Base-by-base conservation (phyloP, 1,139 yeast species). In the Zygoascus meyerae region DNA sequence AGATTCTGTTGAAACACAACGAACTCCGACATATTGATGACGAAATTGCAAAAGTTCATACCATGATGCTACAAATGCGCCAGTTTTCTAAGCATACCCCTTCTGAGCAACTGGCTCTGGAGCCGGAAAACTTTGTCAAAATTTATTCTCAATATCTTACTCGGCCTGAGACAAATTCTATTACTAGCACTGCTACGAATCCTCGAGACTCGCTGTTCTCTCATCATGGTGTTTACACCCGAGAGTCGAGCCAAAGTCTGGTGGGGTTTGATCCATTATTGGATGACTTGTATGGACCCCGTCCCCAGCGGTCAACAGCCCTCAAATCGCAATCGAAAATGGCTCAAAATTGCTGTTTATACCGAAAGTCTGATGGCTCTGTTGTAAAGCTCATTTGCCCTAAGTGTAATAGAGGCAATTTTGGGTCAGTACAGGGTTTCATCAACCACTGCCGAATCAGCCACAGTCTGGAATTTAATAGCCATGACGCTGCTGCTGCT, bases 381-480 rank as follows among this genome's bases (percentile, higher is more conserved):
- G 67, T 83, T 26, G 89, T 84, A 6, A 71, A 80, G 46, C 70
- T 85, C 21, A 79, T 79, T 6, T 85, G 95, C 61, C 79, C 82
- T 0, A 77, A 73, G 47, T 85, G 95, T 63, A 74, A 71, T 12
- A 67, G 92, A 47, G 74, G 79, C 44, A 84, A 83, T 52, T 85
- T 85, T 60, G 79, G 86, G 6, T 78, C 86, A 11, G 86, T 89
- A 0, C 94, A 85, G 61, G 94, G 94, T 18, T 83, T 85, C 52
- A 72, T 84, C 36, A 85, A 83, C 60, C 95, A 85, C 61, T 77
- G 84, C 52, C 68, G 94, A 52, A 75, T 83, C 26, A 85, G 90
- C 3, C 95, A 85, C 61, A 69, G 78, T n/a, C 77, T 75, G 49
- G 87, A 83, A 51, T 83, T 77, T 54, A 75, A 83, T 5, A 79